Evolutionary conservation across 768 basidiomycete genomes (phyloP).

Genomic region (Termitomyces sp.): DNA sequence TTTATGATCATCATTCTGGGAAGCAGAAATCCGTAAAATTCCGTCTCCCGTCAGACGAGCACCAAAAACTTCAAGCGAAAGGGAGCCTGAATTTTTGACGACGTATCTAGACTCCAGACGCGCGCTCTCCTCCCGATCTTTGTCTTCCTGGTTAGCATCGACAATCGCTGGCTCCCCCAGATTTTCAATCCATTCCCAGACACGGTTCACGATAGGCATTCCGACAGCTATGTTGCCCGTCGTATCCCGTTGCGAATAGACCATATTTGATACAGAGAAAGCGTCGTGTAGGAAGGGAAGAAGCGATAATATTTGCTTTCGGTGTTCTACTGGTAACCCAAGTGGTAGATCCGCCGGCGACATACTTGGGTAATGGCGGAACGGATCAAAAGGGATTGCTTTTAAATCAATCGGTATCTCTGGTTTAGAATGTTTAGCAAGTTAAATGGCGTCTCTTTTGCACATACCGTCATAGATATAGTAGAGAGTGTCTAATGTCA

Average conservation of each 20-base stretch:
- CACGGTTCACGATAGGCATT: constrained; percentile 58
- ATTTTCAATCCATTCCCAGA: constrained; percentile 87
- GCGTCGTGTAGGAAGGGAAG: constrained; percentile 50
- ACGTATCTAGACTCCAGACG: constrained; percentile 25
- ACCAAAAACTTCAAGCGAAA: constrained; percentile 68
- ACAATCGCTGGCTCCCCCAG: constrained; percentile 49
- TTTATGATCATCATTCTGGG: constrained; percentile 23
- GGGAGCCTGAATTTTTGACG: constrained; percentile 62
- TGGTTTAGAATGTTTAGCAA: constrained; percentile 18
- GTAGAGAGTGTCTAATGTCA: constrained; percentile 69
- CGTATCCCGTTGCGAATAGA: constrained; percentile 50
- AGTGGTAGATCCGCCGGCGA: constrained; percentile 44
- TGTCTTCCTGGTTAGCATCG: constrained; percentile 38
- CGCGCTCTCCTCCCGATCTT: constrained; percentile 33
- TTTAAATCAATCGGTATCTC: constrained; percentile 61
- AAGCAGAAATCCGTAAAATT: constrained; percentile 24
- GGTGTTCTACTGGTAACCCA: constrained; percentile 53
- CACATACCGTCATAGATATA: constrained; percentile 67
- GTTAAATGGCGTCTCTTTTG: background rate
- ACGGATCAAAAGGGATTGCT: constrained; percentile 51
- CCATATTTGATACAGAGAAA: constrained; percentile 49
- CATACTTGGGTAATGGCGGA: constrained; percentile 55
- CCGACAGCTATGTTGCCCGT: constrained; percentile 44
- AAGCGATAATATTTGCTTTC: constrained; percentile 50
- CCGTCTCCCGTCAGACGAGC: constrained; percentile 62